Evolutionary conservation across 2,329 filamentous ascomycete genomes (phyloP).

Genomic region (Curvularia sp.): DNA sequence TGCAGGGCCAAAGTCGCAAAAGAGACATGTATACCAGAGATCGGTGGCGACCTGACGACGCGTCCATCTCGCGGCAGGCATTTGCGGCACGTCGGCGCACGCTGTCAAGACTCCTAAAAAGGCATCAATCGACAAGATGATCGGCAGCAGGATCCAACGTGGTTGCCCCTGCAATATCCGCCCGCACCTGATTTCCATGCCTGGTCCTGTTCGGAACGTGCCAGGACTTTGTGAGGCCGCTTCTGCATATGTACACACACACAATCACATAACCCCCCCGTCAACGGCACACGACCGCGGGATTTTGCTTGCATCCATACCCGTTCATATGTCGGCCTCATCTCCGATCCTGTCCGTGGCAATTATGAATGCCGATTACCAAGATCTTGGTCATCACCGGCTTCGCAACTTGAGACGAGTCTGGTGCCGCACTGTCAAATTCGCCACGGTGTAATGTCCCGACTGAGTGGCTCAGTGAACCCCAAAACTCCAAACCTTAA

Average conservation of each 20-base stretch:
- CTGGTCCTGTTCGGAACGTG: background rate
- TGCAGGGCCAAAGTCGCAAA: constrained; percentile 9
- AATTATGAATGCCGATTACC: background rate
- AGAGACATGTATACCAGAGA: constrained; percentile 4
- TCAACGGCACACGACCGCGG: background rate
- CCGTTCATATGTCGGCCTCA: background rate
- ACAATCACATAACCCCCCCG: background rate
- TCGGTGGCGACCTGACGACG: constrained; percentile 16
- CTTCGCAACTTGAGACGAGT: constrained; percentile 17
- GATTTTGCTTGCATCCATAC: background rate
- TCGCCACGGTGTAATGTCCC: constrained; percentile 16
- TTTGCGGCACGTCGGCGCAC: constrained; percentile 10
- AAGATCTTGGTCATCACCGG: constrained; percentile 1
- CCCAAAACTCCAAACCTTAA: constrained; percentile 34
- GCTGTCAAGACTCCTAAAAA: constrained; percentile 1
- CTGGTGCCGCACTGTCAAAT: constrained; percentile 11
- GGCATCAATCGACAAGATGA: constrained; percentile 6
- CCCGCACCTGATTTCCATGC: constrained; percentile 3
- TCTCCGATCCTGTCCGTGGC: background rate
- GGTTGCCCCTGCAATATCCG: constrained; percentile 15
- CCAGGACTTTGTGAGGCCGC: background rate
- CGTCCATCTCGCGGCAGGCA: constrained; percentile 14
- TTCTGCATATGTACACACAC: background rate
- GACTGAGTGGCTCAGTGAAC: constrained; percentile 15
- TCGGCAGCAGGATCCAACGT: constrained; percentile 7